Evolutionary conservation across 192 early-diverging fungal species (phyloP).

Genomic region (Backusella australiensis): DNA sequence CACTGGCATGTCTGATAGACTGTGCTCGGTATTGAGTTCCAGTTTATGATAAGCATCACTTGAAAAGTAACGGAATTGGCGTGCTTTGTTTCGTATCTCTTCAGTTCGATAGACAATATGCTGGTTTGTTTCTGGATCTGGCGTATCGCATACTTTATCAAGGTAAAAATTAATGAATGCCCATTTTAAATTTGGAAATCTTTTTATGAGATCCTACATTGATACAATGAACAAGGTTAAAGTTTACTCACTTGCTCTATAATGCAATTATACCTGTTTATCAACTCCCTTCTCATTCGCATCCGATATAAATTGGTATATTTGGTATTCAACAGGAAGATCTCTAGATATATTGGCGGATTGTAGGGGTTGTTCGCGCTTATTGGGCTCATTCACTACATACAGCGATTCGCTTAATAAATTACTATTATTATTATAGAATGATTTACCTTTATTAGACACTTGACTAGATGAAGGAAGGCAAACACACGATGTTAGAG

Average conservation of each 20-base stretch:
- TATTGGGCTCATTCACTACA: not conserved
- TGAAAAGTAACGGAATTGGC: not conserved
- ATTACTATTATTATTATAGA: not conserved
- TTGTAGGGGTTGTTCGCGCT: not conserved
- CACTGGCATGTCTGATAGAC: not conserved
- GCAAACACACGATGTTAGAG: not conserved
- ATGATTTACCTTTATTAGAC: not conserved
- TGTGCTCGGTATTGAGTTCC: not conserved
- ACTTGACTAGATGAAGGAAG: not conserved
- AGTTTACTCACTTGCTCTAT: not conserved
- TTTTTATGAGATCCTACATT: not conserved
- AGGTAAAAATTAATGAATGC: not conserved
- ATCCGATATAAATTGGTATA: not conserved
- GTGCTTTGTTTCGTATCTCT: not conserved
- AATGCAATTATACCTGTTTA: not conserved
- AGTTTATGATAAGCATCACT: not conserved
- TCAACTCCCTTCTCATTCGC: not conserved
- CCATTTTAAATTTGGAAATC: not conserved
- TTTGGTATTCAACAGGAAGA: slow-evolving; percentile 6
- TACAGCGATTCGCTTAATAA: not conserved
- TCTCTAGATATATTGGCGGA: not conserved
- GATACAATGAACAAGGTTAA: not conserved
- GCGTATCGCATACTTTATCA: not conserved
- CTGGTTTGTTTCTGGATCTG: not conserved
- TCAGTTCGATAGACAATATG: not conserved